A percentile compares a stretch with the other conserved stretches of the same genome.
These are phyloP conservation scores for Colletotrichum orbiculare DNA, from an alignment of 2,329 filamentous ascomycete genomes.

Conservation along the genomic window DNA sequence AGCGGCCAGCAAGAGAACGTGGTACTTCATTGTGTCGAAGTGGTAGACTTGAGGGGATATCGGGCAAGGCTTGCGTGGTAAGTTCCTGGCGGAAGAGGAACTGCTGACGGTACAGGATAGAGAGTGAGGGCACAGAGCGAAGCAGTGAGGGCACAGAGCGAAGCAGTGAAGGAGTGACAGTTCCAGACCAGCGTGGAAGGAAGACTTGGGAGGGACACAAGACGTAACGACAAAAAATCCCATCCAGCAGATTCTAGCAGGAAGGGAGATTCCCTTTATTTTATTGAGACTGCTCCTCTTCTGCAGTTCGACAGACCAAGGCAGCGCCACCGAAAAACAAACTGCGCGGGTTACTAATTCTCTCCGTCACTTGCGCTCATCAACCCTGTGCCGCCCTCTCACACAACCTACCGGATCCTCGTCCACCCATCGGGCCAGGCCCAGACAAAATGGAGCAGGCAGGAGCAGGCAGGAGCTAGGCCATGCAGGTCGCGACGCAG, in stretches of 20 bases:
- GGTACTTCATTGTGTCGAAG: slow-evolving; percentile 37
- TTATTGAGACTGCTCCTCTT: slow-evolving; percentile 11
- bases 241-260: not conserved
- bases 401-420: slow-evolving; percentile 13
- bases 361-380: not conserved
- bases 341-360: slow-evolving; percentile 7
- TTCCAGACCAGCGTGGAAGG: slow-evolving; percentile 30
- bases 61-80: not conserved
- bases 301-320: slow-evolving; percentile 15
- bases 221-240: not conserved
- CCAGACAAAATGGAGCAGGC: not conserved
- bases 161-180: slow-evolving; percentile 29
- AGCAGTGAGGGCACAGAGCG: slow-evolving; percentile 21
- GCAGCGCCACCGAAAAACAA: slow-evolving; percentile 19
- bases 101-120: not conserved
- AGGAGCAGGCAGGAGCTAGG: not conserved
- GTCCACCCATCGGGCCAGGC: slow-evolving; percentile 18
- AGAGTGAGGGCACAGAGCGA: slow-evolving; percentile 9
- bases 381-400: slow-evolving; percentile 6
- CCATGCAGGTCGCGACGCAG: slow-evolving; percentile 7
- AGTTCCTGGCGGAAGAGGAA: slow-evolving; percentile 13
- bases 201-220: slow-evolving; percentile 1
- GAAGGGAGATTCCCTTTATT: slow-evolving; percentile 3
- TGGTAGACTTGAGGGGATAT: slow-evolving; percentile 5
- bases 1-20: slow-evolving; percentile 35